Evolutionary conservation across 2,329 filamentous ascomycete genomes (phyloP).

Genomic region (Elsinoe necatrix): DNA sequence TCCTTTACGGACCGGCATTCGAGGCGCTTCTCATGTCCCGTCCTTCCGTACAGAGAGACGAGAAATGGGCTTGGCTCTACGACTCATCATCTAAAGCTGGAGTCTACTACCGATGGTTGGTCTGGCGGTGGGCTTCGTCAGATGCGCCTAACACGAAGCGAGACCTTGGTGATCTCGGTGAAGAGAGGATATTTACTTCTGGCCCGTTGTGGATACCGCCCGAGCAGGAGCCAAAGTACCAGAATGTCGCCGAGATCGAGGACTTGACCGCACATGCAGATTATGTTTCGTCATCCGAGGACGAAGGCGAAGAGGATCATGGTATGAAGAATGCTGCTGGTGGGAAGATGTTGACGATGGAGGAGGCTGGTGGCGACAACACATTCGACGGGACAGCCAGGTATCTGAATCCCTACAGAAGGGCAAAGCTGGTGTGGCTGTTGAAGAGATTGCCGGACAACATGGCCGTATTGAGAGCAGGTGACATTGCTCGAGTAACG

Average conservation of each 20-base stretch:
- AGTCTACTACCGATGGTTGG: constrained; percentile 84
- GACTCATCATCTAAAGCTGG: constrained; percentile 70
- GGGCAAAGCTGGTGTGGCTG: constrained; percentile 75
- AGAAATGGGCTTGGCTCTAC: constrained; percentile 93
- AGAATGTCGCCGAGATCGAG: constrained; percentile 66
- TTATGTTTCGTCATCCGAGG: constrained; percentile 80
- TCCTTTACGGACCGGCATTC: constrained; percentile 56
- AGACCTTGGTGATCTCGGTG: constrained; percentile 34
- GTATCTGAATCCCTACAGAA: constrained; percentile 74
- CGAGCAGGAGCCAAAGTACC: constrained; percentile 64
- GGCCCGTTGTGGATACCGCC: constrained; percentile 71
- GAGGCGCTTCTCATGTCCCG: constrained; percentile 87
- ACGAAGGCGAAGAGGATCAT: constrained; percentile 50
- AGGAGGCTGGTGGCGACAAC: constrained; percentile 23
- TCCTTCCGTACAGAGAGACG: constrained; percentile 71
- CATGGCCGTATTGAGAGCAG: constrained; percentile 65
- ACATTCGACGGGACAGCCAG: constrained; percentile 38
- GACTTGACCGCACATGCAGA: constrained; percentile 78
- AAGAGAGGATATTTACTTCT: constrained; percentile 58
- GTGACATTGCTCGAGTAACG: constrained; percentile 77
- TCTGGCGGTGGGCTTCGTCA: constrained; percentile 55
- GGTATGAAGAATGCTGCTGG: not conserved
- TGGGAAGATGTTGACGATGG: constrained; percentile 12
- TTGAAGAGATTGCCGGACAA: constrained; percentile 73
- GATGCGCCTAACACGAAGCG: constrained; percentile 16